Evolutionary conservation across 2,329 filamentous ascomycete species (phyloP).

Genomic region (Colletotrichum musae): DNA sequence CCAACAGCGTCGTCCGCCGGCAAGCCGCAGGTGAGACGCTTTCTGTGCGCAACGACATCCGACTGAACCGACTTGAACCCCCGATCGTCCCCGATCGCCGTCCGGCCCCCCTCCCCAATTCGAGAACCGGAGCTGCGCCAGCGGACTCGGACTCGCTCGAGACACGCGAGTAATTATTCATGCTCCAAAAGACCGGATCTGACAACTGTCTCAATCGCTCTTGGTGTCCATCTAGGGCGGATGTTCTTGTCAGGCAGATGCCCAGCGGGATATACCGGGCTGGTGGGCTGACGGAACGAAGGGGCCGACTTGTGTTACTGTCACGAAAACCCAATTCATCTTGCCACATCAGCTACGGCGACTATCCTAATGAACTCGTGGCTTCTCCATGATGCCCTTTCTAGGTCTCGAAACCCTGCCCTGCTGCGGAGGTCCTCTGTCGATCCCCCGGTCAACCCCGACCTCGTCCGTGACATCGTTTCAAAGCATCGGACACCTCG

Average conservation of each 20-base stretch:
- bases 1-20: neutral
- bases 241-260: neutral
- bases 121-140: neutral
- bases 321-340: no score
- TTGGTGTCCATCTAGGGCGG: neutral
- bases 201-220: neutral
- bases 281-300: no score
- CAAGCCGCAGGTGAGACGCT: neutral
- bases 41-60: neutral
- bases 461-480: constrained; percentile 14
- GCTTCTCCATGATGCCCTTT: neutral
- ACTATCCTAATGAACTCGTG: no score
- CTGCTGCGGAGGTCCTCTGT: constrained; percentile 2
- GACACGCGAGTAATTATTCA: neutral
- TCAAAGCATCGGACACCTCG: constrained; percentile 21
- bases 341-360: no score
- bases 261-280: neutral
- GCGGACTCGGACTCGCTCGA: neutral
- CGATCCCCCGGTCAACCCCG: constrained; percentile 6
- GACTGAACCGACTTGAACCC: no score
- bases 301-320: no score
- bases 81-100: neutral
- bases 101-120: no score
- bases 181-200: neutral
- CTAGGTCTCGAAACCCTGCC: constrained; percentile 8